Conservation (phyloP, 106 monocot species). For the Dendrobium huoshanense region DNA sequence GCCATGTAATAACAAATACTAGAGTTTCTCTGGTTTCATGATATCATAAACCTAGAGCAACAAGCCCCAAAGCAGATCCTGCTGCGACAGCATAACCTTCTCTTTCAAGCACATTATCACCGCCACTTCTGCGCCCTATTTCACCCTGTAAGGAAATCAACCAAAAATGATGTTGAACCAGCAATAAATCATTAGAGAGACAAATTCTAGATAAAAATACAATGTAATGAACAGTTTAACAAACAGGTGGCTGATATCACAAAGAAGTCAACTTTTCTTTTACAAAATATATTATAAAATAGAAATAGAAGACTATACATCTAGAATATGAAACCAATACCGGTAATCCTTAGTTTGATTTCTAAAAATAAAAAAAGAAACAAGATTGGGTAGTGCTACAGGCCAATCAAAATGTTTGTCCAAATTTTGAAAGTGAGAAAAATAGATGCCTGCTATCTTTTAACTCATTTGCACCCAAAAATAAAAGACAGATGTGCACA, state of each 20-base stretch:
- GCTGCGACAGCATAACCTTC: conserved; percentile 99
- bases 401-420: no score
- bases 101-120: conserved; percentile 97
- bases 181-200: not conserved
- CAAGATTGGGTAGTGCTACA: not conserved
- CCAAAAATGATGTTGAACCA: not conserved
- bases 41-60: conserved; percentile 62
- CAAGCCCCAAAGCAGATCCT: conserved; percentile 91
- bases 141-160: conserved; percentile 48
- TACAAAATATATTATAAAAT: not conserved
- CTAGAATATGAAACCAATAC: not conserved
- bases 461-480: not conserved
- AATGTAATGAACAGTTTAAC: no score
- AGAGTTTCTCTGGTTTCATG: not conserved
- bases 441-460: not conserved
- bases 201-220: not conserved
- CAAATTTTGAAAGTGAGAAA: not conserved
- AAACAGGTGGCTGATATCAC: no score
- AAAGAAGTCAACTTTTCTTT: no score
- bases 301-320: not conserved
- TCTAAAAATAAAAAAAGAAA: not conserved
- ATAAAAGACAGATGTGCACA: not conserved
- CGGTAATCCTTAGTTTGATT: not conserved
- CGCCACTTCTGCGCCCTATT: conserved; percentile 93
- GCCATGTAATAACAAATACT: not conserved